Percentiles rank a stretch among this genome's conserved stretches.
These are phyloP conservation scores for Dendrobium nobile DNA, from an alignment of 106 monocot genomes.

Conservation along the genomic window DNA sequence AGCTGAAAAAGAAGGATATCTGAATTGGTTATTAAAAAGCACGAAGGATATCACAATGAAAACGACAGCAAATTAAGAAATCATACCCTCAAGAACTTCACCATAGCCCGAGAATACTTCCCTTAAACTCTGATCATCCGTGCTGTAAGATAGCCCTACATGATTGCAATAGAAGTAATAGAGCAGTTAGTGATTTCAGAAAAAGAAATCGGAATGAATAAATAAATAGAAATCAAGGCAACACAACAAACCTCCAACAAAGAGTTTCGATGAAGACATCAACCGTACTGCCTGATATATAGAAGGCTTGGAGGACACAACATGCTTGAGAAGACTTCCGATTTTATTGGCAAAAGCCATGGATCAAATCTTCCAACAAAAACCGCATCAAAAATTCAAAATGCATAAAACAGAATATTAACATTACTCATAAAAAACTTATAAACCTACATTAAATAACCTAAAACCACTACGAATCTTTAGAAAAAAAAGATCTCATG, in stretches of 20 bases:
- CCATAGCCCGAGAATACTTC: constrained; percentile 60
- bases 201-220: not conserved
- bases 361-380: constrained; percentile 7
- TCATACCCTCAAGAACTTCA: constrained; percentile 56
- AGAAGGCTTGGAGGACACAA: constrained; percentile 31
- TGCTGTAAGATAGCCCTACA: constrained; percentile 62
- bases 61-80: not conserved
- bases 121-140: constrained; percentile 59
- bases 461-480: no score
- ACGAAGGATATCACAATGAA: not conserved
- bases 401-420: not conserved
- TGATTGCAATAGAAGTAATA: constrained; percentile 8
- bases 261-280: constrained; percentile 86
- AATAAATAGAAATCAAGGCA: not conserved
- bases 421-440: not conserved
- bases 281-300: constrained; percentile 59
- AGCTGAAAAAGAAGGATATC: constrained; percentile 28
- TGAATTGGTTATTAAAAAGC: not conserved
- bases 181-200: no score
- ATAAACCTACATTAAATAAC: no score
- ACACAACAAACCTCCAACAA: constrained; percentile 59
- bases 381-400: not conserved
- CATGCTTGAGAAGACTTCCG: constrained; percentile 60
- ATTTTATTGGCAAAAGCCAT: constrained; percentile 76
- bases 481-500: no score